Evolutionary conservation across 441 rosid species (phyloP).

Genomic region (Adansonia gregorii): DNA sequence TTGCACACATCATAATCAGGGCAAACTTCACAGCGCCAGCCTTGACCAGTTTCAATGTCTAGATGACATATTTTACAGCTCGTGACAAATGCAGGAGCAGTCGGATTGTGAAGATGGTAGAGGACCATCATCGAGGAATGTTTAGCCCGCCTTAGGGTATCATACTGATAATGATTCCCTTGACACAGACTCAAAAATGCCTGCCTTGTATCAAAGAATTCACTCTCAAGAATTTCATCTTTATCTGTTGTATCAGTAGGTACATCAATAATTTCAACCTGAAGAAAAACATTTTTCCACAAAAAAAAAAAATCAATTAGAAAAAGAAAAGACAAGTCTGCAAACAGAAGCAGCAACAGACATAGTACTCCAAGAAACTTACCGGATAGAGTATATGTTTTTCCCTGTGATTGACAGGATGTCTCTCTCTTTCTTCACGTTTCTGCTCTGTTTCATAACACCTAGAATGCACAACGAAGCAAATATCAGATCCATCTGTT

Average conservation of each 20-base stretch:
- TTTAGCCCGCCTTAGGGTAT: slow-evolving; percentile 93
- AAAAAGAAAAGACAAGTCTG: not conserved
- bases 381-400: slow-evolving; percentile 74
- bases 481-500: slow-evolving; percentile 25
- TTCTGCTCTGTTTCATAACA: slow-evolving; percentile 86
- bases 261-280: slow-evolving; percentile 77
- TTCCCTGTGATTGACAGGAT: slow-evolving; percentile 82
- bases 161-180: slow-evolving; percentile 98
- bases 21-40: too few relatives aligned
- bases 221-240: slow-evolving; percentile 96
- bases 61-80: too few relatives aligned
- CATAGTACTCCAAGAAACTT: slow-evolving; percentile 41
- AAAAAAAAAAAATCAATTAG: not conserved
- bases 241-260: slow-evolving; percentile 82
- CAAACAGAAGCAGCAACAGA: not conserved
- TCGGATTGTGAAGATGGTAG: slow-evolving; percentile 98
- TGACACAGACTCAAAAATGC: slow-evolving; percentile 98
- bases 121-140: slow-evolving; percentile 99
- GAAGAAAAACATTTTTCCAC: slow-evolving; percentile 33
- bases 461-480: slow-evolving; percentile 42
- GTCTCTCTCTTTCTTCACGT: slow-evolving; percentile 92
- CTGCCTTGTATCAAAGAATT: slow-evolving; percentile 96
- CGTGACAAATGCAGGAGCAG: slow-evolving; percentile 42
- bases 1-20: too few relatives aligned
- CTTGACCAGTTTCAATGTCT: too few relatives aligned